Base-by-base conservation (phyloP, 2,329 filamentous ascomycete species). In the Hirsutella minnesotensis region DNA sequence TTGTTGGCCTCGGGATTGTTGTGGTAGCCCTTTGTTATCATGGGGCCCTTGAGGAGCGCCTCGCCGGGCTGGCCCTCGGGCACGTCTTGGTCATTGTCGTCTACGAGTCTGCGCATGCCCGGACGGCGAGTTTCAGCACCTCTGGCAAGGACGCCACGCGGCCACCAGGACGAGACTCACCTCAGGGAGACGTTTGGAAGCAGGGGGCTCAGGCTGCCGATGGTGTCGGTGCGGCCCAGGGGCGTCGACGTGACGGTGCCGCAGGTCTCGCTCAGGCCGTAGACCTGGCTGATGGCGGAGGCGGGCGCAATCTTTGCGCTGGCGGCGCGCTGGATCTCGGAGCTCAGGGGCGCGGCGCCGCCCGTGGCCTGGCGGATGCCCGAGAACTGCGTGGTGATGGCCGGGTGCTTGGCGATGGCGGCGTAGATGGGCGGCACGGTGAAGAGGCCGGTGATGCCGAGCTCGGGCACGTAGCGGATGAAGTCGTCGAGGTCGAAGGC, bases 11-110 rank as follows among this genome's bases (percentile, higher is more conserved):
- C 67, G 0, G 73, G 67, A 49, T 88, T 87, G 51, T 80, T 79
- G 49, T 78, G 69, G 52, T 86, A 89, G 8, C 82, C 84, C 59
- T 77, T 75, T 51, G 82, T 83, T 18, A 86, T 66, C 48, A 85
- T 81, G 0, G 83, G 82, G 0, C 85, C 83, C 41, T 78, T 77
- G 36, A 86, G 68, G 66, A 80, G 79, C 1, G 83, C 63, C 56
- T 85, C 81, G 4, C 81, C 81, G 0, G 70, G 46, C 29, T 60
- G 46, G 3, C 66, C 65, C 1, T 56, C 56, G 24, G 57, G 50
- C 1, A 68, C 64, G 20, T 69, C 66, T 3, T 53, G 54, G 9
- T 52, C 63, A 0, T 62, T 52, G 1, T 68, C 65, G 27, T 65
- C 64, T 2, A 68, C 54, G 2, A 69, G 49, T 10, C 65, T 55